Percentiles rank a stretch among this genome's conserved stretches.
phyloP scores from a whole-genome alignment of 495 filamentous ascomycete genomes.

The Aspergillus bridgeri region DNA sequence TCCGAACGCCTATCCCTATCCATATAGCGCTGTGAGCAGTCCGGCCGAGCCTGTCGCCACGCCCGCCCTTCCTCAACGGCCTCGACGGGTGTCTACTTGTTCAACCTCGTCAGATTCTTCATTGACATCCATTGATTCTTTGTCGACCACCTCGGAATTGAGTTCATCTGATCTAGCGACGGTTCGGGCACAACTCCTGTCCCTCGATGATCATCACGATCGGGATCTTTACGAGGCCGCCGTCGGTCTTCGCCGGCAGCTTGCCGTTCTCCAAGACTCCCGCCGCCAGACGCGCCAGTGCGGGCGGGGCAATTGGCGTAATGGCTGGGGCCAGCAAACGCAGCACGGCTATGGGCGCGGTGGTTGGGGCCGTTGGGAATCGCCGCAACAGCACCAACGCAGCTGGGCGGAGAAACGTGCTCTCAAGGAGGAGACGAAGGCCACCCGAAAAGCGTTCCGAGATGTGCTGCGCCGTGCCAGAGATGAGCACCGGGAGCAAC shows the following conservation, averaged over 20 bases:
- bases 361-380: conserved; percentile 42
- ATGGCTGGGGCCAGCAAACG: conserved; percentile 19
- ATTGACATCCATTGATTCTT: conserved; percentile 40
- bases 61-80: conserved; percentile 14
- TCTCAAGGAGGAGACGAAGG: conserved; percentile 39
- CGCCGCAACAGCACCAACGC: conserved; percentile 34
- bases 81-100: conserved; percentile 32
- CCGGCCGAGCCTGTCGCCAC: conserved; percentile 4
- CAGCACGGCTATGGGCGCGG: conserved; percentile 11
- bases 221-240: conserved; percentile 40
- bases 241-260: conserved; percentile 37
- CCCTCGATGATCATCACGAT: conserved; percentile 38
- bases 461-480: conserved; percentile 39
- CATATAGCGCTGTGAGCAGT: background rate
- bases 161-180: conserved; percentile 39
- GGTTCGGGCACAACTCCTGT: conserved; percentile 38
- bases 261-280: conserved; percentile 35
- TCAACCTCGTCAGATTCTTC: conserved; percentile 40
- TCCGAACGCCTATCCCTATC: conserved; percentile 8
- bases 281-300: conserved; percentile 32
- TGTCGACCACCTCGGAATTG: conserved; percentile 42
- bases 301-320: conserved; percentile 25
- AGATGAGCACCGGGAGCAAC: conserved; percentile 36
- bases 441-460: conserved; percentile 38
- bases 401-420: conserved; percentile 29